phyloP scores from a whole-genome alignment of 139 green algal species.

The Microglena sp. region DNA sequence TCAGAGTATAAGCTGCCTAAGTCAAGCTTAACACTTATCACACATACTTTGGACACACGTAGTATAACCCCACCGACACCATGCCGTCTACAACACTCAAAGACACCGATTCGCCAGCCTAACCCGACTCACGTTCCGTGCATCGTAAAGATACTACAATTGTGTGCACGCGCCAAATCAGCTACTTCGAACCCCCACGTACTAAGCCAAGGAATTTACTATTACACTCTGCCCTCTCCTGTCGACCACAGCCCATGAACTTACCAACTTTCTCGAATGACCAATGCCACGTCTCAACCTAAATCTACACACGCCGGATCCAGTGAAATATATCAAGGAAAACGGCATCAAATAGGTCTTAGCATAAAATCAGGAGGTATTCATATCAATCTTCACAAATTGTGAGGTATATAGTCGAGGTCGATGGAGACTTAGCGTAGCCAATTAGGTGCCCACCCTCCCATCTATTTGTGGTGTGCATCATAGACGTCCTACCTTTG shows the following conservation, averaged over 20 bases:
- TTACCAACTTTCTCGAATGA: constrained; percentile 19
- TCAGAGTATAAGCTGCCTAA: no score
- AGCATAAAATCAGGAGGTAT: neutral
- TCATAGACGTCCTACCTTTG: no score
- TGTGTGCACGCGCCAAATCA: constrained; percentile 15
- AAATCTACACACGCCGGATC: neutral
- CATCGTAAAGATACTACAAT: constrained; percentile 12
- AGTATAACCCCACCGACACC: constrained; percentile 3
- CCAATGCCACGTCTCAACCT: constrained; percentile 15
- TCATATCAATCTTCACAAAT: constrained; percentile 16
- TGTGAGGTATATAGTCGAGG: constrained; percentile 1
- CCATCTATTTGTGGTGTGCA: no score
- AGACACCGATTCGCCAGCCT: constrained; percentile 8
- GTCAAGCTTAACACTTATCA: neutral
- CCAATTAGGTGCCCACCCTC: no score
- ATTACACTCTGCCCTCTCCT: constrained; percentile 15
- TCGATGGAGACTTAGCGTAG: constrained; percentile 12
- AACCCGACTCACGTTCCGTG: no score
- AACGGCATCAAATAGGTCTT: neutral
- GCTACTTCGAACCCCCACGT: constrained; percentile 15
- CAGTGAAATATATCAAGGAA: no score
- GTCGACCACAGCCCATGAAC: constrained; percentile 13
- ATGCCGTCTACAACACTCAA: constrained; percentile 12
- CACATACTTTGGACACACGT: neutral
- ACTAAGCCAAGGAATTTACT: constrained; percentile 9